Evolutionary conservation across 495 filamentous ascomycete species (phyloP).

Genomic region (Lasiosphaeriaceae sp.): DNA sequence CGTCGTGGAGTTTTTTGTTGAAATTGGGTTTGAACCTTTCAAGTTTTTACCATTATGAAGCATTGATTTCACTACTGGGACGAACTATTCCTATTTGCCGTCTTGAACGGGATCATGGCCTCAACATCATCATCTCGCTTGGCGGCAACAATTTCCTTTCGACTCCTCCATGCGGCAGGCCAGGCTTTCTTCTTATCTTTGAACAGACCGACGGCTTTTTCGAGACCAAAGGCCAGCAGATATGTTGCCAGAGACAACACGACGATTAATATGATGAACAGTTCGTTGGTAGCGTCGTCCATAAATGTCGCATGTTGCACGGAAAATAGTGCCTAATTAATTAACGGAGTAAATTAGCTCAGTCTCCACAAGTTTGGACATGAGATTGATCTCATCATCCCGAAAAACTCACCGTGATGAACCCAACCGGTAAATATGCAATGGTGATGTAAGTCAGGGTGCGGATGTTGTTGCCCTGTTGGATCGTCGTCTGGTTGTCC

Average conservation of each 20-base stretch:
- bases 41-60: too few species aligned
- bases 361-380: too few species aligned
- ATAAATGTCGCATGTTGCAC: conserved; percentile 14
- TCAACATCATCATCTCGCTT: too few species aligned
- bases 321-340: conserved; percentile 7
- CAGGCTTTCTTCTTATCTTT: conserved; percentile 3
- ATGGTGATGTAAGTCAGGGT: conserved; percentile 17
- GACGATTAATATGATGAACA: conserved; percentile 8
- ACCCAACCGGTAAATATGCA: conserved; percentile 12
- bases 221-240: conserved; percentile 8
- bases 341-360: background rate
- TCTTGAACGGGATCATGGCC: too few species aligned
- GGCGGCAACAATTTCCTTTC: background rate
- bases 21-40: too few species aligned
- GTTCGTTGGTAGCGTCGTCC: conserved; percentile 8
- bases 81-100: too few species aligned
- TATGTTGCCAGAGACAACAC: conserved; percentile 9
- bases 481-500: conserved; percentile 16
- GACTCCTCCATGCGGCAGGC: background rate
- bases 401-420: conserved; percentile 9
- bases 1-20: too few species aligned
- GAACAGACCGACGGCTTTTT: conserved; percentile 8
- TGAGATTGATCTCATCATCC: too few species aligned
- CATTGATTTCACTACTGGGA: too few species aligned
- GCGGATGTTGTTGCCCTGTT: conserved; percentile 16